Evolutionary conservation across 139 green algal genomes (phyloP).

Genomic region (Zygnema circumcarinatum): DNA sequence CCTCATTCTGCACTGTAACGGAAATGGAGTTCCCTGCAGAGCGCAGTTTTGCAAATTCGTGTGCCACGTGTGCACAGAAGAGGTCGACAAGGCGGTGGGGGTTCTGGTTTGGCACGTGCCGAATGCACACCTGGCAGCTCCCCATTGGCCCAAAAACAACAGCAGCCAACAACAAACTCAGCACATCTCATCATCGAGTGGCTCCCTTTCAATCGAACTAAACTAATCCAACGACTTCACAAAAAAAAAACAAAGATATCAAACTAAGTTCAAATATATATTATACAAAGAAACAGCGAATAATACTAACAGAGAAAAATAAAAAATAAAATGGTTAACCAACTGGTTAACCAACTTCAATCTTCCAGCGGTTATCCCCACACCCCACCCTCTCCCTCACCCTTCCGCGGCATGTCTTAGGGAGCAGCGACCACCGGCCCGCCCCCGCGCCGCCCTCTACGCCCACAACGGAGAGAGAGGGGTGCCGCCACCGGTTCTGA

Average conservation of each 20-base stretch:
- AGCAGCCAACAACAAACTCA: conserved; percentile 3
- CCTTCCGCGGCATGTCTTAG: conserved; percentile 79
- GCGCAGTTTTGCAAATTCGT: conserved; percentile 82
- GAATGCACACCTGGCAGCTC: conserved; percentile 59
- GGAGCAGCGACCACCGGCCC: conserved; percentile 93
- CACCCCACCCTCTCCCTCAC: conserved; percentile 51
- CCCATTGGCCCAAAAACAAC: conserved; percentile 8
- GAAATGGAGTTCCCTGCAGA: conserved; percentile 75
- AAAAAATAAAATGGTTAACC: conserved; percentile 8
- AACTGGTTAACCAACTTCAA: not conserved
- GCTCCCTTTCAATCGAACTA: conserved; percentile 6
- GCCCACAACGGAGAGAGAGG: conserved; percentile 86
- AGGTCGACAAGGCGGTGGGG: conserved; percentile 69
- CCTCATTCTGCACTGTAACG: conserved; percentile 71
- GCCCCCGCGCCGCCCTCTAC: conserved; percentile 60
- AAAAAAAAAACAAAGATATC: no score
- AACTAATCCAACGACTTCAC: not conserved
- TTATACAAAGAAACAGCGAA: no score
- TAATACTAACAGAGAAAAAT: conserved; percentile 7
- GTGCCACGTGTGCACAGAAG: conserved; percentile 76
- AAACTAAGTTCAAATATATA: no score
- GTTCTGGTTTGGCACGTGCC: conserved; percentile 77
- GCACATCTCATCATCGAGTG: conserved; percentile 7
- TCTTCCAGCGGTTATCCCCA: not conserved
- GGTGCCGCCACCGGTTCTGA: conserved; percentile 84